Evolutionary conservation across 2,329 filamentous ascomycete genomes (phyloP), one percentile per base, ranked within the genome.

Genomic region (Colletotrichum navitas): DNA sequence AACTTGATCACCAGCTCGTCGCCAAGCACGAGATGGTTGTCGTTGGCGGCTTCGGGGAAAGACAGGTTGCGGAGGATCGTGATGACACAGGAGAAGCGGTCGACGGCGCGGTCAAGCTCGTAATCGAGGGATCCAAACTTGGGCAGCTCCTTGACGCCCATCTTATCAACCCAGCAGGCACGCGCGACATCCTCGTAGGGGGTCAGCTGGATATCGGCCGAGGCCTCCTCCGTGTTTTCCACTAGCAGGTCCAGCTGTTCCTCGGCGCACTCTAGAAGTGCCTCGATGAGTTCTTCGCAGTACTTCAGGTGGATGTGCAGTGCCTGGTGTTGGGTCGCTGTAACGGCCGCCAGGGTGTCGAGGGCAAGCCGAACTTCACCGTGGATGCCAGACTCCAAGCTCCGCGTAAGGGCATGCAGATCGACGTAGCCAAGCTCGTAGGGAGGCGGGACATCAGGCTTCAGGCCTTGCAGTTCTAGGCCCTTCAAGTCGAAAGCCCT

Each of bases 1-100:
- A 98, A 94, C 76, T 93, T 94, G 77, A 98, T 87, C 24, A 98
- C 91, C 7, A 89, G 83, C 63, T 94, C 88, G 66, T 94, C 92
- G 0, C 94, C 93, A 14, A 99, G 87, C 0, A 91, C 83, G 5
- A 81, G 81, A 75, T 96, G 94, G 75, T 98, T 98, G 36, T 82
- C 79, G 66, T 90, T 82, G 11, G 55, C 62, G 7, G 66, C 70
- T 16, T 72, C 71, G 88, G 92, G 79, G 80, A 97, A 98, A 0
- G 96, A 98, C 21, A 98, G 87, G 76, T 99, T 99, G 71, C 96
- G 92, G 58, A 99, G 83, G 68, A 98, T 95, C 0, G 94, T 97
- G 1, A 94, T 97, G 74, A 98, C 92, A 77, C 94, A 97, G 67
- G 98, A 91, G 59, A 99, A 82, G 71, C 92, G 90, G 76, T 98